Percentiles rank a stretch among this genome's conserved stretches.
These are phyloP conservation scores for Macrotyloma uniflorum DNA, from an alignment of 306 rosid species.

Conservation along the genomic window DNA sequence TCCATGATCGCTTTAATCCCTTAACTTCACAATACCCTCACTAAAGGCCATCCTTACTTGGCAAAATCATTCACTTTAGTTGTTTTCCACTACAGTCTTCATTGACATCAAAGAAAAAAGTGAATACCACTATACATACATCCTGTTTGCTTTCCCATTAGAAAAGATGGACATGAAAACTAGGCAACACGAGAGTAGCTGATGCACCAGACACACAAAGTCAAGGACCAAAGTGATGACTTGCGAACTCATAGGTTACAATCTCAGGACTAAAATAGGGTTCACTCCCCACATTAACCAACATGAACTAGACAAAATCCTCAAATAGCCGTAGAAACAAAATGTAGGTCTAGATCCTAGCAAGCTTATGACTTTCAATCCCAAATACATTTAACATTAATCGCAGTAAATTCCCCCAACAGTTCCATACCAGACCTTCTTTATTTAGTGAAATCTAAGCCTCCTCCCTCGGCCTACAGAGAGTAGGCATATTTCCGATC, in stretches of 20 bases:
- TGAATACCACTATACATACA: not conserved
- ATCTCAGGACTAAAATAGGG: not conserved
- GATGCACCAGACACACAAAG: not conserved
- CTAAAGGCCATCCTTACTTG: not conserved
- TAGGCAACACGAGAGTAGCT: not conserved
- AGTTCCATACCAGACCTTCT: not conserved
- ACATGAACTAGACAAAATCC: constrained; percentile 8
- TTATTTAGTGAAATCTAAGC: not conserved
- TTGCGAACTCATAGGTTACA: not conserved
- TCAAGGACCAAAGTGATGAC: not conserved
- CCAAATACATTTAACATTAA: not conserved
- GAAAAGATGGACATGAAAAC: not conserved
- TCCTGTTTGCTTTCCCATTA: not conserved
- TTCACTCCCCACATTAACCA: not conserved
- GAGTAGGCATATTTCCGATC: not conserved
- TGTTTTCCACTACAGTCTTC: not conserved
- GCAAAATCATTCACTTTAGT: not conserved
- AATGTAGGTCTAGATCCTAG: constrained; percentile 3
- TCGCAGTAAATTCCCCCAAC: not conserved
- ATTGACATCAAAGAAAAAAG: not conserved
- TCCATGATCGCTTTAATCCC: not conserved
- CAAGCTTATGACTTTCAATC: not conserved
- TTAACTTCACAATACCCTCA: not conserved
- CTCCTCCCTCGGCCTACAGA: not conserved
- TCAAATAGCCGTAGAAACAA: not conserved